Conservation (phyloP, 306 rosid genomes). For the Aeschynomene evenia region DNA sequence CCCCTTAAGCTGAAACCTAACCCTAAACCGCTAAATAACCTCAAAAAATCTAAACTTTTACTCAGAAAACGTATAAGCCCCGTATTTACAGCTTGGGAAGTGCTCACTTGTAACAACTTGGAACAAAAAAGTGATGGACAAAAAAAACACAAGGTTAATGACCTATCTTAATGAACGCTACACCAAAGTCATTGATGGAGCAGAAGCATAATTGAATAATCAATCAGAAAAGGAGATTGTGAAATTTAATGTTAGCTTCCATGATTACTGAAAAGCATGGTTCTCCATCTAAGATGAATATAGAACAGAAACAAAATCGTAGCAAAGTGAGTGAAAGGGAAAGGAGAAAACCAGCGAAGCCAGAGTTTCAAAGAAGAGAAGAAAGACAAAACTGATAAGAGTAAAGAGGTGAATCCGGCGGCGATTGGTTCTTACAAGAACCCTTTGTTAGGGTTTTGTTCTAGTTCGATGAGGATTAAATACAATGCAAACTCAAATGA, state of each 20-base stretch:
- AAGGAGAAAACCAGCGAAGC: slow-evolving; percentile 2
- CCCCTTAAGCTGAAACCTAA: slow-evolving; percentile 26
- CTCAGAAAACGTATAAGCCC: slow-evolving; percentile 22
- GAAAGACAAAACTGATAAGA: slow-evolving; percentile 13
- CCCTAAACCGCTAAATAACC: slow-evolving; percentile 33
- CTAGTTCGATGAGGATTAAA: slow-evolving; percentile 55
- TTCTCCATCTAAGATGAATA: not conserved
- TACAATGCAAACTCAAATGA: slow-evolving; percentile 26
- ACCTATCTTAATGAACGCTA: slow-evolving; percentile 18
- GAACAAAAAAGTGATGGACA: not conserved
- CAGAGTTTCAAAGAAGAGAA: slow-evolving; percentile 30
- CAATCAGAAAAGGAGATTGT: slow-evolving; percentile 17
- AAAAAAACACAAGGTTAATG: not conserved
- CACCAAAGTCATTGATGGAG: slow-evolving; percentile 20
- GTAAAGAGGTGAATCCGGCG: slow-evolving; percentile 59
- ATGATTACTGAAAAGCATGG: slow-evolving; percentile 9
- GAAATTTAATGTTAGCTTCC: slow-evolving; percentile 4
- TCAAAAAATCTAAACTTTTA: slow-evolving; percentile 32
- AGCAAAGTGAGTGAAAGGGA: not conserved
- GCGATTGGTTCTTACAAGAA: slow-evolving; percentile 67
- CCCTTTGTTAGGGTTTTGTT: slow-evolving; percentile 90
- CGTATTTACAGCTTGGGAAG: slow-evolving; percentile 41
- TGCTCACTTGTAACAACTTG: slow-evolving; percentile 32
- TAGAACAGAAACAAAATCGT: not conserved
- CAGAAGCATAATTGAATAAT: slow-evolving; percentile 26